Conservation (phyloP, 1,139 yeast genomes). For the Pichia sp. region DNA sequence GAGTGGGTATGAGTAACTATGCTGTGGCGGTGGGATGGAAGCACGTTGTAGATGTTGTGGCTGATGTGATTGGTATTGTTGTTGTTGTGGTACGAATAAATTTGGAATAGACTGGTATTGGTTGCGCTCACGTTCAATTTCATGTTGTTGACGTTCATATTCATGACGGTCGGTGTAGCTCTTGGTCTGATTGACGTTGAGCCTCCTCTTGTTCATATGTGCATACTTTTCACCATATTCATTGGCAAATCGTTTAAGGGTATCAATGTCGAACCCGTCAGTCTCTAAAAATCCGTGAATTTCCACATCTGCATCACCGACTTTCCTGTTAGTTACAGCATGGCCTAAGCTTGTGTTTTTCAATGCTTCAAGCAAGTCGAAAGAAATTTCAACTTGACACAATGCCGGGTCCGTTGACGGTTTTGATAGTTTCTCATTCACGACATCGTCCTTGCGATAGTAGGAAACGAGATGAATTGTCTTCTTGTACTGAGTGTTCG, state of each 20-base stretch:
- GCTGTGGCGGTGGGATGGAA: too few species aligned
- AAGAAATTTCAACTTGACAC: conserved; percentile 45
- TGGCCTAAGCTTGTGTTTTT: conserved; percentile 53
- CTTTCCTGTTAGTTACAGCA: conserved; percentile 31
- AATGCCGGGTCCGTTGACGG: conserved; percentile 53
- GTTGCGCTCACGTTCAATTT: too few species aligned
- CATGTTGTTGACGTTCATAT: neutral
- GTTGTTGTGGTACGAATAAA: conserved; percentile 1
- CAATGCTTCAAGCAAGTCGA: conserved; percentile 53
- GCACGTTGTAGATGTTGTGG: conserved; percentile 7
- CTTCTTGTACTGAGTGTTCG: conserved; percentile 25
- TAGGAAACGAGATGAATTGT: conserved; percentile 76
- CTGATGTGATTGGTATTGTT: conserved; percentile 5
- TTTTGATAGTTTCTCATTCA: conserved; percentile 44
- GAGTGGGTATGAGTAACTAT: too few species aligned
- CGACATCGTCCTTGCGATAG: conserved; percentile 68
- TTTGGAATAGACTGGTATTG: too few species aligned
- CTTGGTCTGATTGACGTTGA: too few species aligned
- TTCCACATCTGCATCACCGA: conserved; percentile 35
- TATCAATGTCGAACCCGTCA: conserved; percentile 32
- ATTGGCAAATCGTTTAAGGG: conserved; percentile 21
- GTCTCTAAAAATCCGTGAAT: conserved; percentile 43
- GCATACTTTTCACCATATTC: conserved; percentile 15
- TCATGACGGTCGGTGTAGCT: too few species aligned
- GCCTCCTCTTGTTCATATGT: conserved; percentile 4